These are phyloP conservation scores for Neurospora intermedia DNA, from an alignment of 495 filamentous ascomycete genomes.

Conservation along the genomic window DNA sequence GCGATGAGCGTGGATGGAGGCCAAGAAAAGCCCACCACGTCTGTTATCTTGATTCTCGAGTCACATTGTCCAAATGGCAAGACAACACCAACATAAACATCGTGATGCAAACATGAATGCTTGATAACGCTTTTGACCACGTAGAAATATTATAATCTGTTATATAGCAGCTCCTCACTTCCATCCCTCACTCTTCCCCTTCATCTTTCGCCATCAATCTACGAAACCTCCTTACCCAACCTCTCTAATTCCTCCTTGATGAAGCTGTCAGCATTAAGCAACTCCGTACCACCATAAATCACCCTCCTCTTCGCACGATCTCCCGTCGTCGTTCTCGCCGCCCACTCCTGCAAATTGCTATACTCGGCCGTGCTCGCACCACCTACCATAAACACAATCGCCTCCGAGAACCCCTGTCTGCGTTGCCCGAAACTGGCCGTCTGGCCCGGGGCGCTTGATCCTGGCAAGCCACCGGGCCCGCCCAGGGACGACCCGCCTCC, in stretches of 20 bases:
- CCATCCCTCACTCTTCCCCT: not conserved
- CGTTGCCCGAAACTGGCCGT: constrained; percentile 87
- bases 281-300: constrained; percentile 90
- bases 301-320: constrained; percentile 57
- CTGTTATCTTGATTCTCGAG: not conserved
- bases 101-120: not conserved
- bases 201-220: not conserved
- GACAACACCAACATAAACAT: not conserved
- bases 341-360: constrained; percentile 96
- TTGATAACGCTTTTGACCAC: not conserved
- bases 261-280: constrained; percentile 87
- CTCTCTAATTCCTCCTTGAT: constrained; percentile 66
- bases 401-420: constrained; percentile 87
- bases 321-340: constrained; percentile 53
- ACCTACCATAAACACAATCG: constrained; percentile 93
- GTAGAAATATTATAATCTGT: not conserved
- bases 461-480: constrained; percentile 34
- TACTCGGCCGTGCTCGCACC: constrained; percentile 99
- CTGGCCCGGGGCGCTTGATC: constrained; percentile 46
- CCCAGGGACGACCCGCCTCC: constrained; percentile 12
- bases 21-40: not conserved
- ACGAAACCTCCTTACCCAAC: constrained; percentile 50
- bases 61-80: not conserved
- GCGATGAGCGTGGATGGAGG: not conserved
- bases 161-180: not conserved